Percentiles rank a stretch among this genome's conserved stretches.
Conservation (phyloP, 441 rosid genomes). For the Erysimum cheiri region DNA sequence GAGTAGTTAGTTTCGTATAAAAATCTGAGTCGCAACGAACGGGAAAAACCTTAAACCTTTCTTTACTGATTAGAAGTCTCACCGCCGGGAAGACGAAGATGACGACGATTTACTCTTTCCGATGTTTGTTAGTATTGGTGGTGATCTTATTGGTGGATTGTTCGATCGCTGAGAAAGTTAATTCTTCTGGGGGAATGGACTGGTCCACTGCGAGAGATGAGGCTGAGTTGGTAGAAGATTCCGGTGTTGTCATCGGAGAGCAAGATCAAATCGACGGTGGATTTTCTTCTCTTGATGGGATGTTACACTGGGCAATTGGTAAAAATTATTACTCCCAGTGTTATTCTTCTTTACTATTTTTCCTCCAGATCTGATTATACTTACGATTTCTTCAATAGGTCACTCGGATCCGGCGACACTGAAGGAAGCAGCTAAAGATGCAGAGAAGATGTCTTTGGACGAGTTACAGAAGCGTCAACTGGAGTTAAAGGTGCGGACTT, state of each 20-base stretch:
- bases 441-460: conserved; percentile 59
- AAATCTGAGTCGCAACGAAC: conserved; percentile 7
- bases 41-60: conserved; percentile 18
- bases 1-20: conserved; percentile 18
- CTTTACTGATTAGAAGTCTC: conserved; percentile 2
- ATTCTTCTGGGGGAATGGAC: conserved; percentile 50
- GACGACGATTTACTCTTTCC: conserved; percentile 9
- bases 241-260: conserved; percentile 49
- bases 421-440: conserved; percentile 78
- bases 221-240: conserved; percentile 55
- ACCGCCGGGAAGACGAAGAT: conserved; percentile 29
- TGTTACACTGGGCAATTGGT: conserved; percentile 98
- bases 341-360: background rate
- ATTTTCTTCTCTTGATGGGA: conserved; percentile 86
- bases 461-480: conserved; percentile 79
- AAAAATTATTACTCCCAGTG: background rate
- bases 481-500: conserved; percentile 66
- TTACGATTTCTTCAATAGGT: conserved; percentile 48
- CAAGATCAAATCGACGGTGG: conserved; percentile 77
- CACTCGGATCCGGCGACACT: conserved; percentile 83
- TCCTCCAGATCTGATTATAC: conserved; percentile 32
- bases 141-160: conserved; percentile 8
- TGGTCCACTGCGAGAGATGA: conserved; percentile 67
- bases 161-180: conserved; percentile 51
- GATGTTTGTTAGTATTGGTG: conserved; percentile 16